A percentile compares a stretch with the other conserved stretches of the same genome.
phyloP scores from a whole-genome alignment of 441 rosid genomes.

The Eruca vesicaria region DNA sequence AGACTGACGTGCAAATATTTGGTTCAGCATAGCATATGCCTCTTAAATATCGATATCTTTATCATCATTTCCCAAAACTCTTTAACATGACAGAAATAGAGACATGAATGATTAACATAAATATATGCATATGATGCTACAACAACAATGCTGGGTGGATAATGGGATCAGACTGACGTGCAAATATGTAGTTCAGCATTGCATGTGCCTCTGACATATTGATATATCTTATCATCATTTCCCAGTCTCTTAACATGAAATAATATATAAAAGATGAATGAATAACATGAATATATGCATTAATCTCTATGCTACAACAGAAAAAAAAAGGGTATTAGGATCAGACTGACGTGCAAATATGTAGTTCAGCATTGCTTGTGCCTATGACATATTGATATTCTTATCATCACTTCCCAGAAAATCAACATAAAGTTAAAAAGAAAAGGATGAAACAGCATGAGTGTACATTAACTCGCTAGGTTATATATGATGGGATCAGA shows the following conservation, averaged over 20 bases:
- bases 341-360: slow-evolving; percentile 50
- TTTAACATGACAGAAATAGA: not conserved
- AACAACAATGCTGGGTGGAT: not conserved
- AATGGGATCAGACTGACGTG: slow-evolving; percentile 60
- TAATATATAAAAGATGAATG: not conserved
- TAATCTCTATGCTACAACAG: too few relatives aligned
- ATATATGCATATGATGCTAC: not conserved
- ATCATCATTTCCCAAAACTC: slow-evolving; percentile 26
- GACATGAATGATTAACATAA: not conserved
- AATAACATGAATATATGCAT: not conserved
- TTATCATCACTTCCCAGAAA: slow-evolving; percentile 44
- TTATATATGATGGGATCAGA: slow-evolving; percentile 37
- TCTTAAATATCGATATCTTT: slow-evolving; percentile 21
- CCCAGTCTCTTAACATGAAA: slow-evolving; percentile 24
- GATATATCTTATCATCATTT: slow-evolving; percentile 41
- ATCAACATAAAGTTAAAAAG: not conserved
- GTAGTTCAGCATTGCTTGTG: slow-evolving; percentile 45
- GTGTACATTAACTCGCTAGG: not conserved
- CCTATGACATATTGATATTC: slow-evolving; percentile 34
- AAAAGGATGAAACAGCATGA: not conserved
- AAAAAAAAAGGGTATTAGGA: slow-evolving; percentile 8
- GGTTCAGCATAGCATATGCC: slow-evolving; percentile 44
- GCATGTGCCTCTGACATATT: slow-evolving; percentile 35
- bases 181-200: slow-evolving; percentile 47
- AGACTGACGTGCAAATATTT: slow-evolving; percentile 41